phyloP scores from a whole-genome alignment of 352 stramenopile species.

The Thraustochytrium striatum region DNA sequence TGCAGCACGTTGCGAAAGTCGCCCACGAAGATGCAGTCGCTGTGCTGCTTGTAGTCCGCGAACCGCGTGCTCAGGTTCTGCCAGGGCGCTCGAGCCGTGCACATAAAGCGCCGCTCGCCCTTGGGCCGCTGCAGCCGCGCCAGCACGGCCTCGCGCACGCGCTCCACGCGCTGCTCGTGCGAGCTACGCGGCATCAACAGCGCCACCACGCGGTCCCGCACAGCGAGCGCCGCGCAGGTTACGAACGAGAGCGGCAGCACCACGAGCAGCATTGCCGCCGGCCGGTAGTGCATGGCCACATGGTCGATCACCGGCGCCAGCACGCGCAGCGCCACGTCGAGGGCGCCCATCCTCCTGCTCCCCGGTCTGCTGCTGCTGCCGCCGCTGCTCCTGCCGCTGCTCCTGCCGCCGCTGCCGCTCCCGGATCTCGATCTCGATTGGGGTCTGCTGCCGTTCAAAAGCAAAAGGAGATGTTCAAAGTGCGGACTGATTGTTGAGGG shows the following conservation, averaged over 20 bases:
- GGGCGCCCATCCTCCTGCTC: neutral
- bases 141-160: neutral
- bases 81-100: conserved; percentile 47
- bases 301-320: conserved; percentile 3
- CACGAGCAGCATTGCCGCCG: neutral
- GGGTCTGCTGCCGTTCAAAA: too few species aligned
- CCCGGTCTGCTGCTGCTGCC: too few species aligned
- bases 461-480: too few species aligned
- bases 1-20: conserved; percentile 49
- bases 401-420: too few species aligned
- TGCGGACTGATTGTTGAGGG: too few species aligned
- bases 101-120: conserved; percentile 4
- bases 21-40: conserved; percentile 39
- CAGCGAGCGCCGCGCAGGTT: neutral
- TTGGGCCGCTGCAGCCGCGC: neutral
- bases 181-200: neutral
- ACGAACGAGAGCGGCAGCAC: conserved; percentile 16
- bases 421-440: too few species aligned
- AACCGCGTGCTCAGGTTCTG: conserved; percentile 38
- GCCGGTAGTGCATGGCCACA: neutral
- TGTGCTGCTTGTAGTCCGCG: conserved; percentile 39
- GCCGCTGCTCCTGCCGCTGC: too few species aligned
- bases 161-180: neutral
- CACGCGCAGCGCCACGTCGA: neutral
- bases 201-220: neutral